Percentiles rank a stretch among this genome's conserved stretches.
These are phyloP conservation scores for Acanthamoeba royreba DNA, from an alignment of 208 protist genomes.

Conservation along the genomic window DNA sequence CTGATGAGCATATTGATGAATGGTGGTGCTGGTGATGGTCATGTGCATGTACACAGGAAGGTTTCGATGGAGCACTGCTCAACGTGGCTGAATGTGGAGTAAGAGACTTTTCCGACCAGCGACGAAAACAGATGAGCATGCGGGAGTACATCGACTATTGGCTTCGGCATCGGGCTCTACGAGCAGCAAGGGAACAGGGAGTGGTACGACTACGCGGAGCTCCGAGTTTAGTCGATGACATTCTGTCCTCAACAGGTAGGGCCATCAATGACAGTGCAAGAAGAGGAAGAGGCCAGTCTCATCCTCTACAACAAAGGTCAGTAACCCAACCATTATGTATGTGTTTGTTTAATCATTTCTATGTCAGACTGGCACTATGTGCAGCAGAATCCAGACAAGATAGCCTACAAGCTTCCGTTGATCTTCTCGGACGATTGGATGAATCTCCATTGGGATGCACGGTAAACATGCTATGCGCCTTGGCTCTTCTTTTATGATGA, in stretches of 20 bases:
- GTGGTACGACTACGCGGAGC: not conserved
- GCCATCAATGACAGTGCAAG: too few relatives aligned
- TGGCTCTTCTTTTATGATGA: too few relatives aligned
- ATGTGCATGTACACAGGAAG: not conserved
- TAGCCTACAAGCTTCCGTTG: not conserved
- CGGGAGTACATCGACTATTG: constrained; percentile 11
- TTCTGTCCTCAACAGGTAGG: not conserved
- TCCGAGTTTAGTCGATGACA: too few relatives aligned
- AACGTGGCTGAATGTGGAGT: constrained; percentile 6
- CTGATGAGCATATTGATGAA: not conserved
- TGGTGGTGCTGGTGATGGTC: too few relatives aligned
- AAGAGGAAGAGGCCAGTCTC: not conserved
- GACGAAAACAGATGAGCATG: constrained; percentile 16
- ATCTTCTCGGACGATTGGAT: constrained; percentile 40
- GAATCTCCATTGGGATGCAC: constrained; percentile 21
- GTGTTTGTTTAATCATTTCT: too few relatives aligned
- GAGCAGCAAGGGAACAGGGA: not conserved
- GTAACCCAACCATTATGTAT: too few relatives aligned
- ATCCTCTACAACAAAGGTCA: not conserved
- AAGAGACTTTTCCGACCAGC: constrained; percentile 3
- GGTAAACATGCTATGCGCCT: not conserved
- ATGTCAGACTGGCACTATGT: constrained; percentile 48
- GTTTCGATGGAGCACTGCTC: not conserved
- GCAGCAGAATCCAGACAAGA: not conserved
- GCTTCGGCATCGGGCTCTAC: not conserved